phyloP scores from a whole-genome alignment of 1,284 basidiomycete genomes.

The Leucoagaricus sp. region DNA sequence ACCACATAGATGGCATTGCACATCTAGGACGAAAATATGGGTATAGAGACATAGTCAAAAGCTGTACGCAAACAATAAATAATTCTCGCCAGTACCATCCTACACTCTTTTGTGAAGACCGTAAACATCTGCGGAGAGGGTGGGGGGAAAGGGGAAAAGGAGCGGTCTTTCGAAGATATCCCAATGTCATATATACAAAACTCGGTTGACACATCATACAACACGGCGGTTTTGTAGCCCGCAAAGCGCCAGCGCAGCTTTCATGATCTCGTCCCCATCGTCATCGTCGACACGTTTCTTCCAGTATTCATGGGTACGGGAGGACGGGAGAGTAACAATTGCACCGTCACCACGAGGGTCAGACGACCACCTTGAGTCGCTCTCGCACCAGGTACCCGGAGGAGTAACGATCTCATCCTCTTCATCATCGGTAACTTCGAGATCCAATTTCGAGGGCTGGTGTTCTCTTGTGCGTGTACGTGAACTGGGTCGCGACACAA shows the following conservation, averaged over 20 bases:
- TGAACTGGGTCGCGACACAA: slow-evolving; percentile 6
- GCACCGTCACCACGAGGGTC: slow-evolving; percentile 19
- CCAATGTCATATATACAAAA: slow-evolving; percentile 10
- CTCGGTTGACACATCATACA: not conserved
- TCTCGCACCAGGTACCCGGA: slow-evolving; percentile 35
- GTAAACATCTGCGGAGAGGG: slow-evolving; percentile 4
- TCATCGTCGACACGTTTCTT: slow-evolving; percentile 37
- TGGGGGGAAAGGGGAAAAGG: not conserved
- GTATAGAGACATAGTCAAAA: slow-evolving; percentile 8
- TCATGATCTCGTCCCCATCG: slow-evolving; percentile 60
- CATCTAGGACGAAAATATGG: slow-evolving; percentile 10
- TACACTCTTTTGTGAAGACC: slow-evolving; percentile 7
- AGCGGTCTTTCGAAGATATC: slow-evolving; percentile 13
- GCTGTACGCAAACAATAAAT: slow-evolving; percentile 5
- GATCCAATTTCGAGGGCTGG: slow-evolving; percentile 17
- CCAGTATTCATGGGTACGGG: slow-evolving; percentile 17
- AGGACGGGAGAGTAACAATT: slow-evolving; percentile 5
- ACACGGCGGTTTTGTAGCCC: slow-evolving; percentile 47
- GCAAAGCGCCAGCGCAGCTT: slow-evolving; percentile 61
- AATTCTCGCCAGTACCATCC: not conserved
- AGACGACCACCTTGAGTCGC: slow-evolving; percentile 34
- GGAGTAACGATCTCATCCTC: slow-evolving; percentile 43
- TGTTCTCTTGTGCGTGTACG: slow-evolving; percentile 17
- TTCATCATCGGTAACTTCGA: slow-evolving; percentile 39
- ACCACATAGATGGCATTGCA: not conserved